Evolutionary conservation across 1,284 basidiomycete genomes (phyloP).

Genomic region (Mrakiaceae sp.): DNA sequence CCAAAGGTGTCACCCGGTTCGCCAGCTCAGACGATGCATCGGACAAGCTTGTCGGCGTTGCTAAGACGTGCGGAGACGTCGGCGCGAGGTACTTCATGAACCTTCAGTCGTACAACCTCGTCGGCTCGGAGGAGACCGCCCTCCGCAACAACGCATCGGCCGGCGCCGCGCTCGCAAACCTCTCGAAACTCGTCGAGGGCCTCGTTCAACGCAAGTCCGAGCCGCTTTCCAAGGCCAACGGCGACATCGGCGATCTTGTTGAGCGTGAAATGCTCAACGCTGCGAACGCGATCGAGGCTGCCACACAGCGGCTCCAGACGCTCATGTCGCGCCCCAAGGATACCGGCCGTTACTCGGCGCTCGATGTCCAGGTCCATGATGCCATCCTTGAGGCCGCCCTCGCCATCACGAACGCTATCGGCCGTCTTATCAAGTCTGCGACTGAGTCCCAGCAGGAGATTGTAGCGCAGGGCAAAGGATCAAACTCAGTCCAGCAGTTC

Average conservation of each 20-base stretch:
- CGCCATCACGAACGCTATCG: constrained; percentile 91
- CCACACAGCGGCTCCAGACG: constrained; percentile 77
- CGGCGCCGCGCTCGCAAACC: constrained; percentile 63
- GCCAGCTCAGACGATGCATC: constrained; percentile 81
- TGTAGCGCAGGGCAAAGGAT: constrained; percentile 85
- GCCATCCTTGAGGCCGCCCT: constrained; percentile 88
- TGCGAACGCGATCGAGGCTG: constrained; percentile 84
- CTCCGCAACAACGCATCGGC: constrained; percentile 82
- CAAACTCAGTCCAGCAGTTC: constrained; percentile 86
- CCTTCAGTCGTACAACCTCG: constrained; percentile 83
- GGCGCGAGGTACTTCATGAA: constrained; percentile 89
- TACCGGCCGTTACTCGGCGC: constrained; percentile 66
- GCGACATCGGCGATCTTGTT: constrained; percentile 92
- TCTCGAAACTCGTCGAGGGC: constrained; percentile 77
- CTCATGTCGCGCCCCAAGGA: constrained; percentile 84
- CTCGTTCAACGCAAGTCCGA: constrained; percentile 76
- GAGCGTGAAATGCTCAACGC: constrained; percentile 94
- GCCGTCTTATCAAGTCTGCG: constrained; percentile 85
- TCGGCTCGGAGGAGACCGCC: constrained; percentile 70
- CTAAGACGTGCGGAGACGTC: constrained; percentile 74
- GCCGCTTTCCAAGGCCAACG: constrained; percentile 63
- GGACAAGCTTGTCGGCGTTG: constrained; percentile 78
- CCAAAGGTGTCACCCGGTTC: constrained; percentile 90
- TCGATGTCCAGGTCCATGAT: constrained; percentile 95
- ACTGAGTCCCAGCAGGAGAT: constrained; percentile 98